Conservation (phyloP, 164 flowering plant species). For the Magnolia changhungtana region DNA sequence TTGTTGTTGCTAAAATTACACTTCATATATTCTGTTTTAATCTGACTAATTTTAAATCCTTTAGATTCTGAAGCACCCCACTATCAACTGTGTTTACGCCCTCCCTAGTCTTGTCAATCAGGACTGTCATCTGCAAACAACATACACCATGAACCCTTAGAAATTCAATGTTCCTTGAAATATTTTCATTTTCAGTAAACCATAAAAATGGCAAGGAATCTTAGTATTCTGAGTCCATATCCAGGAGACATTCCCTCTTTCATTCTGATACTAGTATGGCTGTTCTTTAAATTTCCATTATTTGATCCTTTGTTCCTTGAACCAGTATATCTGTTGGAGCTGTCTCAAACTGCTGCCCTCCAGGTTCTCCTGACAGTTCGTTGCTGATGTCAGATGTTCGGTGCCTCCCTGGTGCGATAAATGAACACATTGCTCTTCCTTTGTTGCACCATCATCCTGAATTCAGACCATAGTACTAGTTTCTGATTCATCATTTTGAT, state of each 20-base stretch:
- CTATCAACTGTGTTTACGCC: too few species aligned
- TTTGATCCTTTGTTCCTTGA: conserved; percentile 27
- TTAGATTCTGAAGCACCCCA: too few species aligned
- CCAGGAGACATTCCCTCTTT: not conserved
- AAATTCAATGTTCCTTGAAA: not conserved
- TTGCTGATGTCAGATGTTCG: conserved; percentile 91
- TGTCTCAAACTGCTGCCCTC: conserved; percentile 69
- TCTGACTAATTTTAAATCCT: too few species aligned
- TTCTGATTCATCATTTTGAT: conserved; percentile 18
- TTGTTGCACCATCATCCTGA: conserved; percentile 1
- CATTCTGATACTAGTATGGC: not conserved
- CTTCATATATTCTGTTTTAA: too few species aligned
- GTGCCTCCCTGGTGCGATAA: conserved; percentile 81
- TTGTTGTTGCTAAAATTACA: too few species aligned
- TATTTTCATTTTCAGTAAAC: conserved; percentile 2
- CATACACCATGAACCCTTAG: not conserved
- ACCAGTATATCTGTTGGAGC: conserved; percentile 76
- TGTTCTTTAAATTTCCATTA: conserved; percentile 7
- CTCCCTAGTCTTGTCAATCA: too few species aligned
- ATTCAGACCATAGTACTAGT: not conserved
- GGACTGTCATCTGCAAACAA: too few species aligned
- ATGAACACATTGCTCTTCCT: conserved; percentile 6
- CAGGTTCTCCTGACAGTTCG: conserved; percentile 42
- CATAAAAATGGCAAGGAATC: not conserved
- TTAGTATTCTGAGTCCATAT: not conserved